Conservation (phyloP, 169 alveolate species). For the Plasmodium coatneyi region DNA sequence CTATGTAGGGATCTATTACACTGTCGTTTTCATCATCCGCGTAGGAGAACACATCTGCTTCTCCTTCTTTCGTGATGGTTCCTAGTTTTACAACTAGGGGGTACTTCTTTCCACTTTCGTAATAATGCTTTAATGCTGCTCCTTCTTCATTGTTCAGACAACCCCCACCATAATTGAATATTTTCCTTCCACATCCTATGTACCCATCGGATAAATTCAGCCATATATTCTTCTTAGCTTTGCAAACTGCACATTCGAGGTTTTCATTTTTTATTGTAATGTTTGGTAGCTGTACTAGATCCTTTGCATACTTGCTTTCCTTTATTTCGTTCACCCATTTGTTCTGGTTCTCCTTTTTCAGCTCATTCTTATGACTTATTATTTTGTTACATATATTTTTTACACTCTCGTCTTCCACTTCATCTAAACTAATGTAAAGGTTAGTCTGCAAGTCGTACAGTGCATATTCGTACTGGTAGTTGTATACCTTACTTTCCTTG, state of each 20-base stretch:
- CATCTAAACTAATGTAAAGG: slow-evolving; percentile 13
- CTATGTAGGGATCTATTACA: slow-evolving; percentile 91
- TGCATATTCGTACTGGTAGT: slow-evolving; percentile 21
- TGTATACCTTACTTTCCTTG: slow-evolving; percentile 30
- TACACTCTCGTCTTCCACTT: slow-evolving; percentile 18
- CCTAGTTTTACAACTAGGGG: slow-evolving; percentile 94
- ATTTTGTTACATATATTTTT: slow-evolving; percentile 26
- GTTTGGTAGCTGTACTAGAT: slow-evolving; percentile 33
- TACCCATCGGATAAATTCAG: slow-evolving; percentile 79
- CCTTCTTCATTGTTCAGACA: slow-evolving; percentile 92
- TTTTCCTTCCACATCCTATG: slow-evolving; percentile 92
- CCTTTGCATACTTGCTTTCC: slow-evolving; percentile 63
- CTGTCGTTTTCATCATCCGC: slow-evolving; percentile 90
- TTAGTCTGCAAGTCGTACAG: slow-evolving; percentile 24
- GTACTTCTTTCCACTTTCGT: slow-evolving; percentile 85
- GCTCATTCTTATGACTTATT: slow-evolving; percentile 46
- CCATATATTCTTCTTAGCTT: slow-evolving; percentile 52
- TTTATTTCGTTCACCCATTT: slow-evolving; percentile 65
- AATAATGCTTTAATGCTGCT: slow-evolving; percentile 91
- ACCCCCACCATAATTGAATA: slow-evolving; percentile 90
- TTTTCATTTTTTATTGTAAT: slow-evolving; percentile 54
- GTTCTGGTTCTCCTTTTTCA: slow-evolving; percentile 34
- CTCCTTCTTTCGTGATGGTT: slow-evolving; percentile 92
- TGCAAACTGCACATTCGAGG: slow-evolving; percentile 67
- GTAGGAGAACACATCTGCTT: slow-evolving; percentile 94